Evolutionary conservation across 2,329 filamentous ascomycete species (phyloP).

Genomic region (Venturia effusa): DNA sequence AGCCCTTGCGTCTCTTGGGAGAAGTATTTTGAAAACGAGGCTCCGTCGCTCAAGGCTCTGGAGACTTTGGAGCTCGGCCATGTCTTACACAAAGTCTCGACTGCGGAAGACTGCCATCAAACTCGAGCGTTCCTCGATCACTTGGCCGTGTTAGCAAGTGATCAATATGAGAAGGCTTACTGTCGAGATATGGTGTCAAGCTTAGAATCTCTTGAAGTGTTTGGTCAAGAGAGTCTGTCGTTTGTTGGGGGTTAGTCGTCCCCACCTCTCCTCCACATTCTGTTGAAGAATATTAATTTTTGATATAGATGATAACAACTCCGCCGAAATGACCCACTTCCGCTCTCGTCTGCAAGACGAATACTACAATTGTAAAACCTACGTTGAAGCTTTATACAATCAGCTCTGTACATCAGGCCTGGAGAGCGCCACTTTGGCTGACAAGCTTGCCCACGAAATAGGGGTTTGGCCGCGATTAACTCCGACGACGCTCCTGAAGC

Average conservation of each 20-base stretch:
- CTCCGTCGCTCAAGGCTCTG: not conserved
- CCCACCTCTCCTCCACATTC: no score
- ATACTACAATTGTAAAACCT: not conserved
- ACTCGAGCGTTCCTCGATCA: not conserved
- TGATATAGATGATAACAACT: not conserved
- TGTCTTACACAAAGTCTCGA: not conserved
- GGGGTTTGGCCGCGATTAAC: slow-evolving; percentile 36
- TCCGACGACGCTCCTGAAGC: slow-evolving; percentile 32
- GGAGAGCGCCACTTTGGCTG: not conserved
- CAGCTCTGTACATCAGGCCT: not conserved
- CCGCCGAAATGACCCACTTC: not conserved
- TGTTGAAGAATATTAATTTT: no score
- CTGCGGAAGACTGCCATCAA: not conserved
- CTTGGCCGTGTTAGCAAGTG: not conserved
- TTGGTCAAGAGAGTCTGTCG: not conserved
- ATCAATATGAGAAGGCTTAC: not conserved
- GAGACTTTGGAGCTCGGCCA: not conserved
- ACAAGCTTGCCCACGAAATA: slow-evolving; percentile 14
- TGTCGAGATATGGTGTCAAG: not conserved
- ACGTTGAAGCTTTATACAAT: not conserved
- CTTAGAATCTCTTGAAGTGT: not conserved
- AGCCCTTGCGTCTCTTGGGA: not conserved
- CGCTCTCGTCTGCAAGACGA: not conserved
- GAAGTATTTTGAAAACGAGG: not conserved
- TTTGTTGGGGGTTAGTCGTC: not conserved